Evolutionary conservation across 2,329 filamentous ascomycete species (phyloP).

Genomic region (Claviceps arundinis): DNA sequence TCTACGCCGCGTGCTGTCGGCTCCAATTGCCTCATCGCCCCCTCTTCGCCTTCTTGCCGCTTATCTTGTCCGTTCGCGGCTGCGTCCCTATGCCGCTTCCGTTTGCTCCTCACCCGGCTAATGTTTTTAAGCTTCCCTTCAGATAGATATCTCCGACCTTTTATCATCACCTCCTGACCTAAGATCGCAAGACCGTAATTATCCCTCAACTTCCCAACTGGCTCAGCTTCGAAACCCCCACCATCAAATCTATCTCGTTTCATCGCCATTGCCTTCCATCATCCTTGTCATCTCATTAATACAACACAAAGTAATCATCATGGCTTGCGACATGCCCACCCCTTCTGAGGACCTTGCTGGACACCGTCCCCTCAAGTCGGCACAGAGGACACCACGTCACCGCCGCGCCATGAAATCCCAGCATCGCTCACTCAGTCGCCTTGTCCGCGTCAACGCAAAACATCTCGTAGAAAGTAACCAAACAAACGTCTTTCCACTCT

Average conservation of each 20-base stretch:
- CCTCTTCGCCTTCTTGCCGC: no score
- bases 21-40: no score
- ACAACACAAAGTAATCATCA: no score
- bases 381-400: background rate
- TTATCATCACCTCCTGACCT: background rate
- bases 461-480: conserved; percentile 13
- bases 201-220: no score
- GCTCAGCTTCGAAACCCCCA: background rate
- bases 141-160: background rate
- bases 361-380: background rate
- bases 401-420: conserved; percentile 3
- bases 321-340: background rate
- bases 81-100: background rate
- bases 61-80: background rate
- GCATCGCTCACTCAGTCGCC: conserved; percentile 9
- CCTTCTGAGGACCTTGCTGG: background rate
- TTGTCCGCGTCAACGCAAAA: conserved; percentile 20
- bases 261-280: background rate
- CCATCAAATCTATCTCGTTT: background rate
- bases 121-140: no score
- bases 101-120: no score
- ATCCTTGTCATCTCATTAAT: background rate
- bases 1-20: no score
- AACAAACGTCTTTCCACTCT: conserved; percentile 3
- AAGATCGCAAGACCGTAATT: no score